Evolutionary conservation across 2,329 filamentous ascomycete species (phyloP).

Genomic region (Colletotrichum sp.): DNA sequence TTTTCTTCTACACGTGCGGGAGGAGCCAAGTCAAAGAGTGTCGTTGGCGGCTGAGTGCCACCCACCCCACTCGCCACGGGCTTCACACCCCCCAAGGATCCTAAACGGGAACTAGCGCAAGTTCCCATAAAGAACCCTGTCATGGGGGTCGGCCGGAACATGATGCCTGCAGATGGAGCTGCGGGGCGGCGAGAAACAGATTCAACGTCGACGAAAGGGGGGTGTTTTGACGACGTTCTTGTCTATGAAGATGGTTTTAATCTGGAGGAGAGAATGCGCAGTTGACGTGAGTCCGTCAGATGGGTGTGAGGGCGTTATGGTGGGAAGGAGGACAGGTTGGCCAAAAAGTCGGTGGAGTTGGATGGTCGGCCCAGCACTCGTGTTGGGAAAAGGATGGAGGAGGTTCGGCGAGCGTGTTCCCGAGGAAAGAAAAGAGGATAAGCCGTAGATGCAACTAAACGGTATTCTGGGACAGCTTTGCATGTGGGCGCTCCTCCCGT

Average conservation of each 20-base stretch:
- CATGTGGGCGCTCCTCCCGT: not conserved
- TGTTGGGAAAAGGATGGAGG: slow-evolving; percentile 9
- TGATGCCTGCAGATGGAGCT: slow-evolving; percentile 21
- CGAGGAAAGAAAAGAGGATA: slow-evolving; percentile 8
- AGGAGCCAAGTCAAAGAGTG: slow-evolving; percentile 3
- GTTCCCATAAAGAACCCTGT: slow-evolving; percentile 16
- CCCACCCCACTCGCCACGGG: slow-evolving; percentile 14
- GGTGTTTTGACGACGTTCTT: not conserved
- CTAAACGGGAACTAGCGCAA: slow-evolving; percentile 22
- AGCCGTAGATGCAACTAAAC: slow-evolving; percentile 16
- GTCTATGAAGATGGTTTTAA: not conserved
- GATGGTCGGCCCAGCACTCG: slow-evolving; percentile 14
- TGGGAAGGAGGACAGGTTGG: slow-evolving; percentile 10
- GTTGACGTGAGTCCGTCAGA: not conserved
- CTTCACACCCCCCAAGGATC: slow-evolving; percentile 17
- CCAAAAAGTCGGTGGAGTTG: slow-evolving; percentile 17
- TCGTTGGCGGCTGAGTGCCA: slow-evolving; percentile 1
- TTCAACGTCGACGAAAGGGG: slow-evolving; percentile 17
- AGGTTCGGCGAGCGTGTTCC: slow-evolving; percentile 6
- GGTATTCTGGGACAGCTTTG: not conserved
- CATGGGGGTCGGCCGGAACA: slow-evolving; percentile 2
- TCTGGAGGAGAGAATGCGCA: not conserved
- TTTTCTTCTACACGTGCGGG: slow-evolving; percentile 5
- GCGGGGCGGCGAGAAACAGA: slow-evolving; percentile 16
- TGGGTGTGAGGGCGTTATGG: not conserved